Evolutionary conservation across 352 stramenopile species (phyloP), one percentile per base, ranked within the genome.

Genomic region (Pythium aristosporum): DNA sequence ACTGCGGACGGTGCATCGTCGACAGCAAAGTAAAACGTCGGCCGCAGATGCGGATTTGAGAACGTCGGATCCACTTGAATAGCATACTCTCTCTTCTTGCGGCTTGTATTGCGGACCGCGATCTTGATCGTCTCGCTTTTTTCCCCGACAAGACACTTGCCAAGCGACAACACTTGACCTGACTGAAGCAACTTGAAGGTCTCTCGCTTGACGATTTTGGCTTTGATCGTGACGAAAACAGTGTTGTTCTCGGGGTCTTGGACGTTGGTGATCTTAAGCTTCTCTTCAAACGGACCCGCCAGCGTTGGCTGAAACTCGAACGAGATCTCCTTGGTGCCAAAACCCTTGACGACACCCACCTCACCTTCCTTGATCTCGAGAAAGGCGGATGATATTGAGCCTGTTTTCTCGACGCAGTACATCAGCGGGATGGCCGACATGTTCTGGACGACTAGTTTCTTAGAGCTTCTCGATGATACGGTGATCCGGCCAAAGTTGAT

Each of bases 401-500:
- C 88, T 2, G 88, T 96, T 67, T 96, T 96, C 55, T 95, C 88
- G 11, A 95, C 85, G 57, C 74, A 92, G 57, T 95, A 96, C 15
- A 95, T 77, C 16, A 96, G 62, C 11, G 86, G 87, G 15, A 92
- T 89, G 12, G 86, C 77, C 20, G 86, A 94, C 81, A 91, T 93
- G 49, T 96, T 96, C 56, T 92, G 86, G 15, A 96, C 85, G 28
- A 94, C 64, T 23, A 96, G 66, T 37, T 82, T 84, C 62, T 96
- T 96, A 3, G 85, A 93, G 55, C 85, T 95, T 63, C 91, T 93
- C 8, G 82, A 89, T 15, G 84, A 94, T 15, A 87, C 83, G 28
- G 88, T 79, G 49, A 96, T 96, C 15, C 88, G 82, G 1, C 88
- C 88, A 60, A 96, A 96, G 65, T 96, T 96, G 65, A 96, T 96